Evolutionary conservation across 352 stramenopile genomes (phyloP).

Genomic region (Thalassiosira delicatula): DNA sequence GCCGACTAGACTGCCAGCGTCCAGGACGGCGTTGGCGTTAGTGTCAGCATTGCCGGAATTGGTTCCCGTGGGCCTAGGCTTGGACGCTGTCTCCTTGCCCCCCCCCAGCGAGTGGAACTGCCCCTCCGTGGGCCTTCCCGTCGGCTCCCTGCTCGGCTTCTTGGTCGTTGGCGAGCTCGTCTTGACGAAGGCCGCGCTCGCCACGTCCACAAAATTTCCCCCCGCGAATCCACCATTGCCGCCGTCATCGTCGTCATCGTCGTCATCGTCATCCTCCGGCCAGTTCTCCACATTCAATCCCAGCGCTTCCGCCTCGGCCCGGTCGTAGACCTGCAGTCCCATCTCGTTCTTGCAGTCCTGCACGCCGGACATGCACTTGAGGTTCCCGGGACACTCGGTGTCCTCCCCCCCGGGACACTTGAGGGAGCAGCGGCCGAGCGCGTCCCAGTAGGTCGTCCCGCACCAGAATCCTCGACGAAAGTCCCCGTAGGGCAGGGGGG

Average conservation of each 20-base stretch:
- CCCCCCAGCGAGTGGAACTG: too few relatives aligned
- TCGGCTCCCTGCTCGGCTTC: neutral
- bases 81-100: too few relatives aligned
- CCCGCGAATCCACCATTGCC: neutral
- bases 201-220: too few relatives aligned
- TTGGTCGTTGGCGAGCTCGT: neutral
- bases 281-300: neutral
- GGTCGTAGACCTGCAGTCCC: slow-evolving; percentile 44
- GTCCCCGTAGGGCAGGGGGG: slow-evolving; percentile 46
- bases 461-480: slow-evolving; percentile 58
- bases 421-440: slow-evolving; percentile 41
- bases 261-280: slow-evolving; percentile 1
- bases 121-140: neutral
- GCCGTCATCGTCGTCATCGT: neutral
- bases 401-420: slow-evolving; percentile 56
- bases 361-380: slow-evolving; percentile 60
- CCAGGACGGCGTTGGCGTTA: neutral
- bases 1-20: too few relatives aligned
- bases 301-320: neutral
- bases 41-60: neutral
- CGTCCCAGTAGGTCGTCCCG: slow-evolving; percentile 57
- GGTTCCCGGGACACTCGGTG: slow-evolving; percentile 42
- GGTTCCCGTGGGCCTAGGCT: neutral
- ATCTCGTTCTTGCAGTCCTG: slow-evolving; percentile 59
- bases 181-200: neutral